phyloP scores from a whole-genome alignment of 257 asterid genomes.

The Solanum ahanhuiri region DNA sequence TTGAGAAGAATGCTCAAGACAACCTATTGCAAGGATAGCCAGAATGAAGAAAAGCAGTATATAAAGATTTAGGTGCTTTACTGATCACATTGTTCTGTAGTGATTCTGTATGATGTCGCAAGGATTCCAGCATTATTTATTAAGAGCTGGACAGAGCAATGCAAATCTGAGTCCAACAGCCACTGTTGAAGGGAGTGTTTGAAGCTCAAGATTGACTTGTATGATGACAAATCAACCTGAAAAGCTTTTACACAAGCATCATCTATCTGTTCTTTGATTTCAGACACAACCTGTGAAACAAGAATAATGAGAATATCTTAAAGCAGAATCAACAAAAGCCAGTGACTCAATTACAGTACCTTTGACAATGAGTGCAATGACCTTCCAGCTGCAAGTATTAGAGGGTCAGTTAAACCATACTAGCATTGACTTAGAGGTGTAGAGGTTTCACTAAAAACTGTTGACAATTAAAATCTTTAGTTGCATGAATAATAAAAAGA shows the following conservation, averaged over 20 bases:
- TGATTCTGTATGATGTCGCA: conserved; percentile 61
- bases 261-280: conserved; percentile 33
- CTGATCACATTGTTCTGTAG: conserved; percentile 65
- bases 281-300: conserved; percentile 37
- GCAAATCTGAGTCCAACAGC: conserved; percentile 60
- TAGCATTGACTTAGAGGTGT: neutral
- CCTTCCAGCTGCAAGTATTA: conserved; percentile 65
- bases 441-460: neutral
- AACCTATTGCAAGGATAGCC: neutral
- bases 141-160: conserved; percentile 68
- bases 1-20: neutral
- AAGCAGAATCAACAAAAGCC: neutral
- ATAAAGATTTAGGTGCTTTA: conserved; percentile 20
- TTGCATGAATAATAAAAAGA: neutral
- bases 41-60: neutral
- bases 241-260: conserved; percentile 59
- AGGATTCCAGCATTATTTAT: conserved; percentile 91
- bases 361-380: conserved; percentile 46
- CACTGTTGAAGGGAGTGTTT: conserved; percentile 63
- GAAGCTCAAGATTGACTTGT: conserved; percentile 63
- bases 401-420: neutral
- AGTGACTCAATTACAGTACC: conserved; percentile 24
- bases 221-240: conserved; percentile 57
- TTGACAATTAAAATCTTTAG: neutral
- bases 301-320: neutral